phyloP scores from a whole-genome alignment of 345 rosid genomes.

The Psidium friedrichsthalianum region DNA sequence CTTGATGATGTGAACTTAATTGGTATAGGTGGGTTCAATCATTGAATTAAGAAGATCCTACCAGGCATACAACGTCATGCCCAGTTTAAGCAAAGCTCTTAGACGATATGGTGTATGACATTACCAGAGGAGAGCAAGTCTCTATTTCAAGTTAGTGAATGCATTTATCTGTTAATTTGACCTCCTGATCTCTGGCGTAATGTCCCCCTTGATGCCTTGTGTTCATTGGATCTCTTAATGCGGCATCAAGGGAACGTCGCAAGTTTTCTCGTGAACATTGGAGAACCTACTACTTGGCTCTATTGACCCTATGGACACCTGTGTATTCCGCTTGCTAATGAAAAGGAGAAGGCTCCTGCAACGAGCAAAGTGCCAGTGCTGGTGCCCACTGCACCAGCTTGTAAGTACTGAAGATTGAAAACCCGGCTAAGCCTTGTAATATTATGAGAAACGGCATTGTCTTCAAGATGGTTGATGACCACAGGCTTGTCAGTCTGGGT shows the following conservation, averaged over 20 bases:
- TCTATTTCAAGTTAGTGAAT: not conserved
- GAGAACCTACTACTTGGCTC: not conserved
- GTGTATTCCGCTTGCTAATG: not conserved
- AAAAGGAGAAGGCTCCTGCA: not conserved
- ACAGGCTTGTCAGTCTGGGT: not conserved
- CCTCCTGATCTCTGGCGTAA: not conserved
- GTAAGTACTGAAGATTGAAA: not conserved
- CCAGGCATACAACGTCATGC: constrained; percentile 96
- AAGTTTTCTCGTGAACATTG: not conserved
- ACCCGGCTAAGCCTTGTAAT: not conserved
- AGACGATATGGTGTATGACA: constrained; percentile 65
- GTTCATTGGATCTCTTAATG: not conserved
- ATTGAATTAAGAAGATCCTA: constrained; percentile 94
- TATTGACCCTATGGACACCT: not conserved
- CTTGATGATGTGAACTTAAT: not conserved
- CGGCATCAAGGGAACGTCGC: not conserved
- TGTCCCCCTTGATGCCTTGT: not conserved
- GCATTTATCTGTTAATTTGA: not conserved
- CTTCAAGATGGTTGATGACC: not conserved
- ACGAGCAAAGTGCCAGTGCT: not conserved
- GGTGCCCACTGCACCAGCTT: not conserved
- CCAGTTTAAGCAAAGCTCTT: constrained; percentile 81
- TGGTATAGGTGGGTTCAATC: constrained; percentile 81
- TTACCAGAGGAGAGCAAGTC: not conserved
- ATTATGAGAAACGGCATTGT: not conserved